Conservation (phyloP, 306 rosid species). For the Vigna mungo region DNA sequence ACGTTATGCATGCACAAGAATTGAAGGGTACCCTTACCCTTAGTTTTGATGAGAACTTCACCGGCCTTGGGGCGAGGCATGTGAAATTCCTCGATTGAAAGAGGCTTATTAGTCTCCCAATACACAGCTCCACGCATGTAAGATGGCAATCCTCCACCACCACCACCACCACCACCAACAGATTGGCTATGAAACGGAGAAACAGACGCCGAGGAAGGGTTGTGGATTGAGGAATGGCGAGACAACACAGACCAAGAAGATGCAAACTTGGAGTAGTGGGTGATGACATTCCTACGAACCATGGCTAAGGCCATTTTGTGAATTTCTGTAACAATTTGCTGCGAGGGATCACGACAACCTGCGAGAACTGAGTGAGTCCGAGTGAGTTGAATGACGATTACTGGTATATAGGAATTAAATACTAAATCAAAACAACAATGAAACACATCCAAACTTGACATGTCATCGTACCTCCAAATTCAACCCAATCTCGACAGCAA, state of each 20-base stretch:
- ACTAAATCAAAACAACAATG: background rate
- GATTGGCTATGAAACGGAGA: constrained; percentile 44
- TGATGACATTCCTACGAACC: constrained; percentile 47
- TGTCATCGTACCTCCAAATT: background rate
- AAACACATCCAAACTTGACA: constrained; percentile 8
- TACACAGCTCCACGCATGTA: constrained; percentile 85
- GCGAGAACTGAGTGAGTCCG: background rate
- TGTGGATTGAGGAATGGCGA: constrained; percentile 17
- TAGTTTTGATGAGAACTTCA: constrained; percentile 85
- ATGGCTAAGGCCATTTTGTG: constrained; percentile 43
- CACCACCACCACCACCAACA: constrained; percentile 36
- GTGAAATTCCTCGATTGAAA: constrained; percentile 79
- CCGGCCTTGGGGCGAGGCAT: constrained; percentile 92
- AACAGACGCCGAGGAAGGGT: background rate
- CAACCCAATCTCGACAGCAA: background rate
- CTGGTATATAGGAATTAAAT: background rate
- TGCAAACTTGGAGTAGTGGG: constrained; percentile 4
- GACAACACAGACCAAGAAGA: background rate
- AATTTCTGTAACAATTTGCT: background rate
- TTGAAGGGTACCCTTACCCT: constrained; percentile 50
- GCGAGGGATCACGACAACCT: constrained; percentile 19
- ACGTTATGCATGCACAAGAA: background rate
- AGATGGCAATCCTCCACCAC: constrained; percentile 59
- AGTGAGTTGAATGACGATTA: background rate
- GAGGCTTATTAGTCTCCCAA: constrained; percentile 87